These are phyloP conservation scores for Waltergamsia citrina DNA, from an alignment of 2,329 filamentous ascomycete species.

Conservation along the genomic window DNA sequence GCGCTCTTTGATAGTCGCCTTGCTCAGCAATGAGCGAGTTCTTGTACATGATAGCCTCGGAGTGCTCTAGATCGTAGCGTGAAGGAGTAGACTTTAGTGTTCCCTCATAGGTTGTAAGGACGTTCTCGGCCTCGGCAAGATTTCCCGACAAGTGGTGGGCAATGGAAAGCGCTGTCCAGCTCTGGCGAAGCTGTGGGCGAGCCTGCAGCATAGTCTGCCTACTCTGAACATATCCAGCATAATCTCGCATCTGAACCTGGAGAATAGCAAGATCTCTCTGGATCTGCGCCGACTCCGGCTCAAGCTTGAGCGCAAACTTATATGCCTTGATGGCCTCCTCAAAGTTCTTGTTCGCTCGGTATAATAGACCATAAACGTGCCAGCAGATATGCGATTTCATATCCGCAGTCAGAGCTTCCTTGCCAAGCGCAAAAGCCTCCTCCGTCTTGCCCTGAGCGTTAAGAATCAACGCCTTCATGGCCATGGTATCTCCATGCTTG, in stretches of 20 bases:
- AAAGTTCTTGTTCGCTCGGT: slow-evolving; percentile 91
- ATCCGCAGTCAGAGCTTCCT: slow-evolving; percentile 84
- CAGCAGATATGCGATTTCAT: slow-evolving; percentile 99
- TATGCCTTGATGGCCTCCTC: slow-evolving; percentile 99
- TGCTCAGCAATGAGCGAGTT: slow-evolving; percentile 88
- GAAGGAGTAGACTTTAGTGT: slow-evolving; percentile 76
- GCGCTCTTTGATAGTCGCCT: slow-evolving; percentile 70
- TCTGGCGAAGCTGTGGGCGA: slow-evolving; percentile 72
- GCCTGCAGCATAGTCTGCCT: slow-evolving; percentile 80
- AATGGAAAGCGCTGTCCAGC: slow-evolving; percentile 95
- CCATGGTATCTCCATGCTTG: slow-evolving; percentile 95
- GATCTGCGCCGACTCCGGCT: slow-evolving; percentile 91
- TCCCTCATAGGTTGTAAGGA: slow-evolving; percentile 85
- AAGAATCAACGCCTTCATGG: slow-evolving; percentile 97
- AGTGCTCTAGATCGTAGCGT: slow-evolving; percentile 79
- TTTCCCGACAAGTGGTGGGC: slow-evolving; percentile 88
- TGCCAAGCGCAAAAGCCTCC: slow-evolving; percentile 88
- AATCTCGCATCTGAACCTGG: slow-evolving; percentile 95
- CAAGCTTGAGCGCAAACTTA: slow-evolving; percentile 85
- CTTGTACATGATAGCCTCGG: slow-evolving; percentile 90
- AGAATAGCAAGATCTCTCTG: slow-evolving; percentile 87
- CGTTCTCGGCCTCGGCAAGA: slow-evolving; percentile 76
- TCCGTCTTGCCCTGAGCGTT: slow-evolving; percentile 87
- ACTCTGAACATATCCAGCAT: slow-evolving; percentile 85
- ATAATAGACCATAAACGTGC: slow-evolving; percentile 96